Conservation (phyloP, 2,329 filamentous ascomycete species). For the Pseudogymnoascus sp. region DNA sequence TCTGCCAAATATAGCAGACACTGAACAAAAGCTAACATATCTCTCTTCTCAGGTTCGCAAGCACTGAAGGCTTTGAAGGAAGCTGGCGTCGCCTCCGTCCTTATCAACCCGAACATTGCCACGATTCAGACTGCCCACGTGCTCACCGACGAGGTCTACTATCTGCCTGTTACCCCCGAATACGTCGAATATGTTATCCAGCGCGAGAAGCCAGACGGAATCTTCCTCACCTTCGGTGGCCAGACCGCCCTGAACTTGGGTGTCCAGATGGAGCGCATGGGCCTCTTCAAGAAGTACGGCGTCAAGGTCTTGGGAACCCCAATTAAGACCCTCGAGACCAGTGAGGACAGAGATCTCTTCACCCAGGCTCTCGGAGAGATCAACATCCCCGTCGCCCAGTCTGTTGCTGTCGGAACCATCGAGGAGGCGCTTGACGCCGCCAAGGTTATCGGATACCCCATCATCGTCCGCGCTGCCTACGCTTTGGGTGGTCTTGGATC, state of each 20-base stretch:
- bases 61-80: constrained; percentile 96
- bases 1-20: background rate
- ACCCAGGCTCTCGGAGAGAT: constrained; percentile 95
- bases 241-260: constrained; percentile 95
- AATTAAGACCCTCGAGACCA: constrained; percentile 86
- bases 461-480: constrained; percentile 95
- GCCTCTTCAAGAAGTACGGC: constrained; percentile 88
- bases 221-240: constrained; percentile 94
- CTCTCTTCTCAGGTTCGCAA: constrained; percentile 62
- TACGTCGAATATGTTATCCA: constrained; percentile 98
- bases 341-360: constrained; percentile 93
- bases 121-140: constrained; percentile 97
- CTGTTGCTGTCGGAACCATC: constrained; percentile 81
- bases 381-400: constrained; percentile 93
- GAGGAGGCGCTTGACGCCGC: constrained; percentile 89
- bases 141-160: constrained; percentile 95
- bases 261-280: constrained; percentile 94
- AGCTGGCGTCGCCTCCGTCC: constrained; percentile 79
- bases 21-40: constrained; percentile 16
- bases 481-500: constrained; percentile 93
- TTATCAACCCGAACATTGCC: constrained; percentile 97
- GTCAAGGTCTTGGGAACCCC: constrained; percentile 95
- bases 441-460: constrained; percentile 82
- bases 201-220: constrained; percentile 89
- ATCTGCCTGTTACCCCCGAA: constrained; percentile 93